Evolutionary conservation across 352 stramenopile species (phyloP).

Genomic region (Globisporangium alternatum): DNA sequence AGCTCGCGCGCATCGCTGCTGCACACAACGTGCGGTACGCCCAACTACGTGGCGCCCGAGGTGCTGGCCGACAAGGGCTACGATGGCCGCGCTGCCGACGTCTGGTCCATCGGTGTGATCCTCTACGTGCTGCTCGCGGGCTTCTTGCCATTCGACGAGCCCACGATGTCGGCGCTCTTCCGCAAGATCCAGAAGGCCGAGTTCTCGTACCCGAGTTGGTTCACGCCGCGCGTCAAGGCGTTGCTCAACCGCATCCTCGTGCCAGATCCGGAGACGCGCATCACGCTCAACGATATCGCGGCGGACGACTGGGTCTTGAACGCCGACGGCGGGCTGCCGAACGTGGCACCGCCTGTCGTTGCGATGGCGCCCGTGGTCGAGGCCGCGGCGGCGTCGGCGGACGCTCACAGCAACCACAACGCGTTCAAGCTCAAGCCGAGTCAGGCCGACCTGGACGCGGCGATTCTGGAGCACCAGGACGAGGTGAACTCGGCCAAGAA

Average conservation of each 20-base stretch:
- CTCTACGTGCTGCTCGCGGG: slow-evolving; percentile 94
- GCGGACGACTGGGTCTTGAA: slow-evolving; percentile 89
- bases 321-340: slow-evolving; percentile 18
- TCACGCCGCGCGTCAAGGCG: slow-evolving; percentile 84
- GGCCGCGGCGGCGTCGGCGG: neutral
- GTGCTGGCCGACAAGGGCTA: slow-evolving; percentile 95
- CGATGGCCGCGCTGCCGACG: slow-evolving; percentile 87
- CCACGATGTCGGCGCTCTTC: slow-evolving; percentile 95
- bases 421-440: slow-evolving; percentile 64
- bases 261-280: slow-evolving; percentile 86
- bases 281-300: slow-evolving; percentile 89
- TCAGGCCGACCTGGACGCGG: slow-evolving; percentile 77
- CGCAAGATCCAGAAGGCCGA: slow-evolving; percentile 96
- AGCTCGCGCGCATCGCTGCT: slow-evolving; percentile 88
- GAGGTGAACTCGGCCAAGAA: slow-evolving; percentile 70
- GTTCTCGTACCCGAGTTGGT: slow-evolving; percentile 94
- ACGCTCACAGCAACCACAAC: slow-evolving; percentile 3
- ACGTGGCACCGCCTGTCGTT: neutral
- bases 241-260: slow-evolving; percentile 93
- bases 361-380: slow-evolving; percentile 15
- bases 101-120: slow-evolving; percentile 99
- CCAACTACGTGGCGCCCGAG: slow-evolving; percentile 96
- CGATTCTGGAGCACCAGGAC: slow-evolving; percentile 80
- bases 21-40: slow-evolving; percentile 95
- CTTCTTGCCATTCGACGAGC: slow-evolving; percentile 94